Evolutionary conservation across 257 asterid genomes (phyloP).

Genomic region (Ballota nigra): DNA sequence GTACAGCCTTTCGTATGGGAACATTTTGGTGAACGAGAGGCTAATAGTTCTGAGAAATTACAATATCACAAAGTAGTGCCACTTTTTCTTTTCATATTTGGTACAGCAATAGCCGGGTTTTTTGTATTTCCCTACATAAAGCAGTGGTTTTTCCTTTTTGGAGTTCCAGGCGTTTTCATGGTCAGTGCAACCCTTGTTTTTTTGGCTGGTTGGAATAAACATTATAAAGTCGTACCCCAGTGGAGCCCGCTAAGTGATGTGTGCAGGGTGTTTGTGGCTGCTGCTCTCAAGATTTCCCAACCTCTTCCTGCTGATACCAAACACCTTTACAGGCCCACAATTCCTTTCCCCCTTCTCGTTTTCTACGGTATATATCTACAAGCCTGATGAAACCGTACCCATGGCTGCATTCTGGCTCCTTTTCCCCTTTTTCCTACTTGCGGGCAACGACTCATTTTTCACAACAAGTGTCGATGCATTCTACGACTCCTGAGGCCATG

Average conservation of each 20-base stretch:
- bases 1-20: too few species aligned
- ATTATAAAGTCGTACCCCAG: not conserved
- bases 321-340: not conserved
- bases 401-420: conserved; percentile 47
- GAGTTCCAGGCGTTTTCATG: conserved; percentile 47
- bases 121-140: conserved; percentile 52
- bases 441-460: conserved; percentile 37
- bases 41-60: too few species aligned
- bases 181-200: conserved; percentile 32
- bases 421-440: conserved; percentile 49
- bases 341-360: not conserved
- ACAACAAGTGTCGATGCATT: conserved; percentile 29
- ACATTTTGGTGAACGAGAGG: too few species aligned
- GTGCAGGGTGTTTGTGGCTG: conserved; percentile 41
- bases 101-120: conserved; percentile 33
- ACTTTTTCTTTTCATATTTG: too few species aligned
- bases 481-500: conserved; percentile 35
- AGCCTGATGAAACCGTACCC: conserved; percentile 34
- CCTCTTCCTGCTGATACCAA: conserved; percentile 15
- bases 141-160: conserved; percentile 51
- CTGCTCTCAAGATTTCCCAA: conserved; percentile 18
- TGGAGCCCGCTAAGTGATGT: conserved; percentile 36
- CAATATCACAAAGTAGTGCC: too few species aligned
- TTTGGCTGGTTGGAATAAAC: conserved; percentile 18
- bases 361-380: conserved; percentile 15